Evolutionary conservation across 1,139 yeast species (phyloP).

Genomic region (Wickerhamomyces sp.): DNA sequence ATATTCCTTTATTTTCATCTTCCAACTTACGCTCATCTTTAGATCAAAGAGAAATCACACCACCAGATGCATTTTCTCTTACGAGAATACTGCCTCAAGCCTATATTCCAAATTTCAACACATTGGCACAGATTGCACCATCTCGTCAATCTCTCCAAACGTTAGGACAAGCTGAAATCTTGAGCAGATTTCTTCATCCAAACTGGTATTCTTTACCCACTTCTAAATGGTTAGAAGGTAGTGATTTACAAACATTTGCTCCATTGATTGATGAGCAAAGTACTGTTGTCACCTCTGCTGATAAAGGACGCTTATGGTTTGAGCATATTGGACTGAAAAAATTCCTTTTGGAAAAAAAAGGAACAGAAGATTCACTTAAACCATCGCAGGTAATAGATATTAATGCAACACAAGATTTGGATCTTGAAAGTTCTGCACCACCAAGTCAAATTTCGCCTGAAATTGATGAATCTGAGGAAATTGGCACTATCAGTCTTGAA

Average conservation of each 20-base stretch:
- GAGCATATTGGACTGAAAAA: conserved; percentile 64
- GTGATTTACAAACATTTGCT: conserved; percentile 67
- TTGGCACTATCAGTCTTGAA: conserved; percentile 36
- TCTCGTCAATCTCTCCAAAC: conserved; percentile 58
- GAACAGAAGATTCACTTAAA: conserved; percentile 8
- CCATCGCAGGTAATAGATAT: not conserved
- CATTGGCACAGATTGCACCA: conserved; percentile 52
- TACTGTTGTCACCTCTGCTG: conserved; percentile 57
- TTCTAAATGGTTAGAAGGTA: conserved; percentile 76
- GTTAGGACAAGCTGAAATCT: conserved; percentile 59
- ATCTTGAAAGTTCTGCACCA: conserved; percentile 3
- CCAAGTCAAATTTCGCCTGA: conserved; percentile 5
- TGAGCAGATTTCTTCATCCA: conserved; percentile 76
- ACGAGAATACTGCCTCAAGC: conserved; percentile 57
- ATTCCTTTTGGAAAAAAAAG: conserved; percentile 26
- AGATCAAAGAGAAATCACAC: conserved; percentile 59
- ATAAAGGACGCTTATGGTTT: conserved; percentile 72
- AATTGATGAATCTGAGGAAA: conserved; percentile 20
- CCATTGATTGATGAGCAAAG: conserved; percentile 72
- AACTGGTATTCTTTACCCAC: conserved; percentile 81
- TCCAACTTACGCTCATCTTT: conserved; percentile 57
- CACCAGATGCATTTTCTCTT: conserved; percentile 55
- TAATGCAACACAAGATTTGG: conserved; percentile 1
- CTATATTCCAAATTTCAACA: conserved; percentile 22
- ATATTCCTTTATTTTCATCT: conserved; percentile 66